phyloP scores from a whole-genome alignment of 2,329 filamentous ascomycete species.

The Cladophialophora chaetospira region DNA sequence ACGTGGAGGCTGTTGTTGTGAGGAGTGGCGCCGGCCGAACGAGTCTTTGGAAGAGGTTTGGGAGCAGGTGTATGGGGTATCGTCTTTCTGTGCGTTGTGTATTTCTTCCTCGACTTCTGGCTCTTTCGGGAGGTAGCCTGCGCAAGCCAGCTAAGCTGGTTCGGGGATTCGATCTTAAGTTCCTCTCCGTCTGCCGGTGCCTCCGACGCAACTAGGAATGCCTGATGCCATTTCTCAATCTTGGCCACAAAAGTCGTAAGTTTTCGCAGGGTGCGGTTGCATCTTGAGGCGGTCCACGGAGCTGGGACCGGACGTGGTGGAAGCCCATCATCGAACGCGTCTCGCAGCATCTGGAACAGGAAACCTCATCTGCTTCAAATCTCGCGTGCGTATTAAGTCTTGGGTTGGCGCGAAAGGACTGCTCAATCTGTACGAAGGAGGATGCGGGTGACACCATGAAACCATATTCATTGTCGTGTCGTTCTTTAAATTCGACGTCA shows the following conservation, averaged over 20 bases:
- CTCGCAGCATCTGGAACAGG: neutral
- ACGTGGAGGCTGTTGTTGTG: neutral
- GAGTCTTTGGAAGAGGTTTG: neutral
- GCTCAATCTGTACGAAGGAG: no score
- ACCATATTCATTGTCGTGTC: no score
- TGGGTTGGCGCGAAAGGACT: no score
- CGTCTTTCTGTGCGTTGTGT: neutral
- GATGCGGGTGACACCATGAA: no score
- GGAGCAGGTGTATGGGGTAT: slow-evolving; percentile 3
- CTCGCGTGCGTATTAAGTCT: no score
- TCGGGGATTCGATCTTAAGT: neutral
- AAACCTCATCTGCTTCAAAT: no score
- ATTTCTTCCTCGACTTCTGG: neutral
- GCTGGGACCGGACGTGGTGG: slow-evolving; percentile 6
- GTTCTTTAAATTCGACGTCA: no score
- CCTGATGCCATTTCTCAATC: slow-evolving; percentile 23
- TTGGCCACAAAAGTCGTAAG: slow-evolving; percentile 14
- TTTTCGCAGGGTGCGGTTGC: slow-evolving; percentile 18
- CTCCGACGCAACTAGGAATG: slow-evolving; percentile 10
- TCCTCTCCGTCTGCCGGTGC: neutral
- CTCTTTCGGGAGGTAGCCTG: neutral
- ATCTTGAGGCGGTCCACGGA: slow-evolving; percentile 23
- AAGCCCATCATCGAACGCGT: neutral
- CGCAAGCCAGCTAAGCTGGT: neutral
- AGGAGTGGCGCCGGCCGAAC: neutral